Conservation (phyloP, 495 filamentous ascomycete genomes). For the Penicillium manginii region DNA sequence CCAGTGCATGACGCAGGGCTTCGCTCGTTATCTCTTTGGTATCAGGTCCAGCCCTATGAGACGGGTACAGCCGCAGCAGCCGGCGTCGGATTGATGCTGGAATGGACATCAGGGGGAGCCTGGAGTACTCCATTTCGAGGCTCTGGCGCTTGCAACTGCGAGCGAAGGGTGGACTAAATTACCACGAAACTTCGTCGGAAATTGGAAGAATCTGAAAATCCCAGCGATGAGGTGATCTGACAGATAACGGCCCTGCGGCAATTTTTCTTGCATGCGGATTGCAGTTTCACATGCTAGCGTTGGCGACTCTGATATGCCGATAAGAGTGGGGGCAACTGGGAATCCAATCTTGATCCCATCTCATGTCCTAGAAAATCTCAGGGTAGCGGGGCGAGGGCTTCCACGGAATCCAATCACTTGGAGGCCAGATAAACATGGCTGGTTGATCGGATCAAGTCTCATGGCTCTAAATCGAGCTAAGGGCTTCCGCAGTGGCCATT, state of each 20-base stretch:
- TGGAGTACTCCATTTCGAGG: conserved; percentile 25
- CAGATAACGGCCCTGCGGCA: conserved; percentile 24
- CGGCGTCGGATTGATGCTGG: conserved; percentile 39
- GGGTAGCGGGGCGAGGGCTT: neutral
- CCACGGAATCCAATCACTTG: neutral
- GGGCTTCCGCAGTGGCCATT: no score
- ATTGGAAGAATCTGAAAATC: neutral
- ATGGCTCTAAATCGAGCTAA: neutral
- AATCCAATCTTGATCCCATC: no score
- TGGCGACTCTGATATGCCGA: conserved; percentile 25
- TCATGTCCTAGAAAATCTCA: no score
- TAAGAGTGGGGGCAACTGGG: conserved; percentile 15
- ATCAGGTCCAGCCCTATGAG: conserved; percentile 20
- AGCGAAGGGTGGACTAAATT: neutral
- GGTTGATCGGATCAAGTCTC: neutral
- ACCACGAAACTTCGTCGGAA: neutral
- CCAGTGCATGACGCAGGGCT: conserved; percentile 15
- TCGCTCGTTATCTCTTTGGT: conserved; percentile 11
- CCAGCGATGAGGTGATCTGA: conserved; percentile 12
- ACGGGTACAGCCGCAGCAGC: conserved; percentile 32
- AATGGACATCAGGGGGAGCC: conserved; percentile 38
- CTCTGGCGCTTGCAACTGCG: neutral
- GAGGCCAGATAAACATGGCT: neutral
- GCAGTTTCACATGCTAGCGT: conserved; percentile 25
- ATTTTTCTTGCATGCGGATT: conserved; percentile 20